Base-by-base conservation (phyloP, 2,329 filamentous ascomycete species). In the Fusarium musae region DNA sequence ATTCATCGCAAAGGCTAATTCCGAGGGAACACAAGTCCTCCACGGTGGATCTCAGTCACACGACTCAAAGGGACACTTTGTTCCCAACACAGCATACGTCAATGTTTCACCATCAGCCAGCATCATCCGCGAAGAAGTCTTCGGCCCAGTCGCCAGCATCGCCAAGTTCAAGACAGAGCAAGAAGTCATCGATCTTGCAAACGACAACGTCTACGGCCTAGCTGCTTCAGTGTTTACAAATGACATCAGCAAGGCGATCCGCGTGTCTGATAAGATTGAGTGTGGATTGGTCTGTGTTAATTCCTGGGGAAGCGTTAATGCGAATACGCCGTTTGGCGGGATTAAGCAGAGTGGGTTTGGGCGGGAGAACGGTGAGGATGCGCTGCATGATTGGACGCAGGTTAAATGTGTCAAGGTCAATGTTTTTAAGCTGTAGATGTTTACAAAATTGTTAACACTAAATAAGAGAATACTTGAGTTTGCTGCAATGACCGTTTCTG, bases 241-340 rank as follows among this genome's bases (percentile, higher is more conserved):
- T 5, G 87, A 91, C 67, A 65, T 88, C 5, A 82, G 80, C 3
- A 81, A 66, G 3, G 71, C 66, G 5, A 59, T 75, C 11, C 63
- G 72, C 1, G 70, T 76, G 4, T 64, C 74, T 2, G 74, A 76
- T 5, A n/a, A 59, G 28, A 61, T 93, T 43, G 89, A 93, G 71
- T 87, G 90, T 0, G 91, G 91, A 9, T 92, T 92, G 89, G 86
- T 93, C 3, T 90, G 89, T 54, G 87, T 91, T 36, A 91, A 92
- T 75, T 72, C 72, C 0, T 78, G 77, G 69, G 78, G 78, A 23
- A 72, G 70, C 23, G 52, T 77, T 10, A 73, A 74, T 47, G 73
- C 75, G 0, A 79, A 78, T 21, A 73, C 78, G 6, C 80, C 80
- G 1, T 82, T 82, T 70, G 81, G 81, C 0, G 80, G 81, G 13